Evolutionary conservation across 306 rosid genomes (phyloP).

Genomic region (Psophocarpus tetragonolobus): DNA sequence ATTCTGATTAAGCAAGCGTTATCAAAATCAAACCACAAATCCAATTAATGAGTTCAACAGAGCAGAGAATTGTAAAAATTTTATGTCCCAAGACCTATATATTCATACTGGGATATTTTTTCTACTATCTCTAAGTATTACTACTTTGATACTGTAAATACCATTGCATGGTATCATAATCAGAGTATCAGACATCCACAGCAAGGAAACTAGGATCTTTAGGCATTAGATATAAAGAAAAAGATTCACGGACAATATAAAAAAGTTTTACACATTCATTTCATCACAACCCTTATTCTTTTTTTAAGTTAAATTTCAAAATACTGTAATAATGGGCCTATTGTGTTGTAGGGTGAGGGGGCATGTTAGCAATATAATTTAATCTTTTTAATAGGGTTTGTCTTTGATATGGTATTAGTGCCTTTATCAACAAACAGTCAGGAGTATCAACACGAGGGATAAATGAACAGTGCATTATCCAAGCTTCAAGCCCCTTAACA

Average conservation of each 20-base stretch:
- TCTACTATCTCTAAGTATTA: constrained; percentile 15
- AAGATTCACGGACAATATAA: too few species aligned
- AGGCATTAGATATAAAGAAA: neutral
- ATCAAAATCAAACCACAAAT: neutral
- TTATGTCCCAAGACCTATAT: neutral
- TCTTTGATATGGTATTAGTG: neutral
- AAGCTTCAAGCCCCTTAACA: constrained; percentile 12
- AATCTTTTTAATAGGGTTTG: neutral
- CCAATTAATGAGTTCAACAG: neutral
- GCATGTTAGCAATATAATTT: neutral
- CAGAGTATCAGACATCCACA: neutral
- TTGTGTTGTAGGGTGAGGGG: neutral
- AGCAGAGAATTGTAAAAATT: neutral
- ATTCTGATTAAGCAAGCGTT: neutral
- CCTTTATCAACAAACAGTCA: neutral
- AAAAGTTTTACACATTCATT: neutral
- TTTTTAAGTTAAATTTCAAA: neutral
- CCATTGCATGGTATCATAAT: constrained; percentile 7
- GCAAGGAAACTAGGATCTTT: neutral
- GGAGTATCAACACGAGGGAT: neutral
- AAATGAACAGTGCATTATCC: neutral
- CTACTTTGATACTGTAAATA: neutral
- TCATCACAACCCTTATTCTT: neutral
- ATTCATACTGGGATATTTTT: neutral
- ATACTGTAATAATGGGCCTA: neutral